Evolutionary conservation across 495 filamentous ascomycete species (phyloP).

Genomic region (Sordaria brevicollis): DNA sequence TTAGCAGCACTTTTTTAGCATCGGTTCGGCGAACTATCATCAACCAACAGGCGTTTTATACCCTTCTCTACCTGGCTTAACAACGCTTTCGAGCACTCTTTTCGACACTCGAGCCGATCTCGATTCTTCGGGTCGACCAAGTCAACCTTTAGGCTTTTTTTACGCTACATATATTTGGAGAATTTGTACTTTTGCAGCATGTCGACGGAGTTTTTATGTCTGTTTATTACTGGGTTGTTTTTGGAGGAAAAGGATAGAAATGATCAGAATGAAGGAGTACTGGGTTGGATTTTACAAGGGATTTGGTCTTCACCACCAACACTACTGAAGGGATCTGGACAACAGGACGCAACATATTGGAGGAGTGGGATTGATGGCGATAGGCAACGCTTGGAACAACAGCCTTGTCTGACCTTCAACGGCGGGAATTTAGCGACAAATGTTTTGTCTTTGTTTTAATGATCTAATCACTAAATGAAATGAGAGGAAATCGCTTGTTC

Average conservation of each 20-base stretch:
- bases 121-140: neutral
- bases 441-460: neutral
- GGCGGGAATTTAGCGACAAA: neutral
- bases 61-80: neutral
- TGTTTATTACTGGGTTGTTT: neutral
- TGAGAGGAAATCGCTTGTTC: neutral
- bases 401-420: neutral
- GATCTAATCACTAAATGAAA: neutral
- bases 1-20: neutral
- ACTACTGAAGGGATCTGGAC: neutral
- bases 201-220: neutral
- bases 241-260: neutral
- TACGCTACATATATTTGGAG: neutral
- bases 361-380: neutral
- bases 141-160: neutral
- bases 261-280: neutral
- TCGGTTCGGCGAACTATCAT: neutral
- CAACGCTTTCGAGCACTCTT: neutral
- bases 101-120: neutral
- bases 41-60: slow-evolving; percentile 1
- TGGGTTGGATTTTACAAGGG: neutral
- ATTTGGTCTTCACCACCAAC: neutral
- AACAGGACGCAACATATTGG: neutral
- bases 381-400: neutral
- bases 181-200: neutral